Percentiles rank a stretch among this genome's conserved stretches.
phyloP scores from a whole-genome alignment of 1,139 yeast genomes.

The Yamadazyma friedrichii region DNA sequence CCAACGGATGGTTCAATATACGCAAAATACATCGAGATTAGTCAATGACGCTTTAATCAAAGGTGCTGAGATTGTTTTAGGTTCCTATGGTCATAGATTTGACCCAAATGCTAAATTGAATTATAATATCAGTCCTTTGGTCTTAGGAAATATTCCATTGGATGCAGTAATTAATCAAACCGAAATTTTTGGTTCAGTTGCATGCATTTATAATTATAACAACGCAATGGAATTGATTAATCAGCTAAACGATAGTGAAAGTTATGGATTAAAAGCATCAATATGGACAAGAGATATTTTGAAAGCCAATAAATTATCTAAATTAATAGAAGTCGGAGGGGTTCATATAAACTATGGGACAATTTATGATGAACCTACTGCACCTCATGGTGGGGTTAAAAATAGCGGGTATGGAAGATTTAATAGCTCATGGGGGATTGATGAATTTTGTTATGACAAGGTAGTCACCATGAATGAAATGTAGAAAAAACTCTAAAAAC shows the following conservation, averaged over 20 bases:
- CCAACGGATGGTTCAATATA: constrained; percentile 29
- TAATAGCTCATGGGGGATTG: constrained; percentile 51
- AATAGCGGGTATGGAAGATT: constrained; percentile 52
- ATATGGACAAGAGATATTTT: constrained; percentile 51
- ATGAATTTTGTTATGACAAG: constrained; percentile 41
- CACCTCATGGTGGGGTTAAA: constrained; percentile 60
- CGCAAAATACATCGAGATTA: constrained; percentile 23
- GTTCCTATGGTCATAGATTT: constrained; percentile 12
- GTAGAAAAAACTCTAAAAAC: constrained; percentile 38
- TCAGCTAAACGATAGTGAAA: constrained; percentile 25
- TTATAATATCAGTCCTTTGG: constrained; percentile 23
- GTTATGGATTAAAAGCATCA: constrained; percentile 52
- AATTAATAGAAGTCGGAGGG: constrained; percentile 42
- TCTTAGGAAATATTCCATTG: constrained; percentile 34
- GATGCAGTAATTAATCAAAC: constrained; percentile 30
- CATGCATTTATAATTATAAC: constrained; percentile 32
- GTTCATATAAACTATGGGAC: constrained; percentile 53
- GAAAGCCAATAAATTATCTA: constrained; percentile 38
- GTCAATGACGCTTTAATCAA: constrained; percentile 40
- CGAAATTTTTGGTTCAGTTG: constrained; percentile 53
- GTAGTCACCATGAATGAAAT: constrained; percentile 25
- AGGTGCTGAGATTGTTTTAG: constrained; percentile 39
- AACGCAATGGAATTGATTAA: constrained; percentile 30
- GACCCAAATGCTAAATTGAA: constrained; percentile 8
- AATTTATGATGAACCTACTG: constrained; percentile 46